Conservation (phyloP, 495 filamentous ascomycete species). For the Hypoxylon lenormandii region DNA sequence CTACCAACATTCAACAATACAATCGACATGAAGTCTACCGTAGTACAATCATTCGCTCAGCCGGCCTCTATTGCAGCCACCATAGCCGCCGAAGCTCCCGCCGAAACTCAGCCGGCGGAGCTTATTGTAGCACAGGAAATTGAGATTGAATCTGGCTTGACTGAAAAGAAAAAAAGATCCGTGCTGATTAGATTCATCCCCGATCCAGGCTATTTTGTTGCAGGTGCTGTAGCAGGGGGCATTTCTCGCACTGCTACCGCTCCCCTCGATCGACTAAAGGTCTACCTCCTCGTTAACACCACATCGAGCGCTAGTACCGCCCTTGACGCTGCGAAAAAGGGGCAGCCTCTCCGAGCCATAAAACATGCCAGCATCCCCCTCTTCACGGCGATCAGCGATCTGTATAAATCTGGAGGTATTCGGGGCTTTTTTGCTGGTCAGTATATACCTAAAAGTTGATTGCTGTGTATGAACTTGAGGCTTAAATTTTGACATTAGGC, state of each 20-base stretch:
- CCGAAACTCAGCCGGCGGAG: slow-evolving; percentile 46
- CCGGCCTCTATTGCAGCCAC: slow-evolving; percentile 10
- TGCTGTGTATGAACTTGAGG: slow-evolving; percentile 5
- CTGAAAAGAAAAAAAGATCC: slow-evolving; percentile 54
- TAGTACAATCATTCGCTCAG: slow-evolving; percentile 26
- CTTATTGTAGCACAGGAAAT: slow-evolving; percentile 39
- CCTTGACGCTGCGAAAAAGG: slow-evolving; percentile 75
- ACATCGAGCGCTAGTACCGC: slow-evolving; percentile 67
- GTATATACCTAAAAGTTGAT: slow-evolving; percentile 39
- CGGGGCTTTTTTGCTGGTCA: slow-evolving; percentile 93
- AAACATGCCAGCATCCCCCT: slow-evolving; percentile 76
- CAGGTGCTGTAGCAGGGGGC: slow-evolving; percentile 90
- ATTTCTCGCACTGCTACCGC: slow-evolving; percentile 93
- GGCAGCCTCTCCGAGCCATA: slow-evolving; percentile 73
- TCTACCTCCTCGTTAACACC: slow-evolving; percentile 95
- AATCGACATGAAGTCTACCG: slow-evolving; percentile 28
- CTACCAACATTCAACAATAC: slow-evolving; percentile 22
- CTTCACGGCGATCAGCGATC: slow-evolving; percentile 73
- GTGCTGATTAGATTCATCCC: slow-evolving; percentile 67
- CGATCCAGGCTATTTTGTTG: slow-evolving; percentile 93
- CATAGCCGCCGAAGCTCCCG: slow-evolving; percentile 34
- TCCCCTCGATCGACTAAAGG: slow-evolving; percentile 94
- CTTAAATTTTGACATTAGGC: slow-evolving; percentile 64
- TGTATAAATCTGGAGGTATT: slow-evolving; percentile 90
- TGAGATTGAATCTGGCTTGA: slow-evolving; percentile 48